Base-by-base conservation (phyloP, 1,139 yeast species). In the Candida smagusa region DNA sequence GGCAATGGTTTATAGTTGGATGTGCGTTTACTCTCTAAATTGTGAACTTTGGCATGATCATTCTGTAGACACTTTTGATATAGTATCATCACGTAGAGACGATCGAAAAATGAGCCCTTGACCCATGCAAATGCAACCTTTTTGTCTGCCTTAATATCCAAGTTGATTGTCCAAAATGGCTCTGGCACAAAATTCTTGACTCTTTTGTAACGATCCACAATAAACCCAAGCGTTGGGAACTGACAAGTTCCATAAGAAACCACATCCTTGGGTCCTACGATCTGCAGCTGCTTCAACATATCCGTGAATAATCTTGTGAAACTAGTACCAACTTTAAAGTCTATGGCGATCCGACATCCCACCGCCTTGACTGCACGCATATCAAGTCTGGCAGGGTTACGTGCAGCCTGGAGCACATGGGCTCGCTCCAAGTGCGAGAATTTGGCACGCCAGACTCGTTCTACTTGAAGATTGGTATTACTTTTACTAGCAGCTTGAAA, bases 151-250 rank as follows among this genome's bases (percentile, higher is more conserved):
- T 64, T 63, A 2, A 79, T 64, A 9, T 72, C 72, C 1, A 86
- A 58, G 22, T 72, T 72, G 3, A 94, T 65, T 47, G 63, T 70
- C 97, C 97, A 94, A 54, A 87, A 90, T 13, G 74, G 74, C 54
- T 94, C 97, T 0, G 87, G 75, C 4, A 72, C 64, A 56, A 92
- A 92, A 43, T 69, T 67, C 53, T 79, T 74, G 21, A 85, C 87
- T 39, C 96, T 68, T 43, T 80, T 80, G 56, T 82, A 89, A 43
- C 98, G 66, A 55, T 94, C 98, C n/a, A 92, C 97, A 1, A 94
- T 90, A 61, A 94, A 94, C 2, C 98, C 97, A 37, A 94, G 65
- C 0, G 98, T 92, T 1, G 99, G 99, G 50, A 92, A 92, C 56
- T 94, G 99, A 56, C 99, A 94, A 1, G 96, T 80, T 1, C 98